Evolutionary conservation across 345 rosid genomes (phyloP), one percentile per base, ranked within the genome.

Genomic region (Pugionium cornutum): DNA sequence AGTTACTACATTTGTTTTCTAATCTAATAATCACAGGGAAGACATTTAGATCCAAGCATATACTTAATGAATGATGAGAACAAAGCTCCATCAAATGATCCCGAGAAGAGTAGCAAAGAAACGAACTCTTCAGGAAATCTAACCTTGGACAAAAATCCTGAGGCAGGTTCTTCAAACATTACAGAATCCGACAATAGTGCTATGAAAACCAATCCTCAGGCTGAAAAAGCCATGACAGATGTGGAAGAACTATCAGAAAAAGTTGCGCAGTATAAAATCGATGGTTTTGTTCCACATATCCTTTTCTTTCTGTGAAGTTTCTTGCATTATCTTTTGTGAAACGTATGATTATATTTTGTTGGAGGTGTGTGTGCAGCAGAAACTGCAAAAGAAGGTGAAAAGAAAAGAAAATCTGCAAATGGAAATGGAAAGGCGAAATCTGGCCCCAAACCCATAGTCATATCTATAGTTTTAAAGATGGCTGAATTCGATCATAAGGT

Each of bases 41-140:
- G 87, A 76, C 98, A 95, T 87, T 78, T 95, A 80, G 98, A 95
- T 67, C 99, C 98, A 66, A 95, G 92, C 81, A 95, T 95, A 53
- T 95, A 95, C 80, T 78, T 95, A 62, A 90, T 89, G 88, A 95
- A 91, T 43, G 98, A 95, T 35, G 98, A 84, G 57, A 81, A 78
- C 60, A 91, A 89, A 83, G 42, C 69, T 49, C 73, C 88, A 54
- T 69, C 79, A 41, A 70, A 70, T 56, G 51, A 75, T 7, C 72
- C 87, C 35, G 84, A 76, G 53, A 82, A 72, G 65, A 67, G 48
- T 50, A 57, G 11, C 18, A 67, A 68, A 56, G 83, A 79, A 65
- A 50, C 67, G 58, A 67, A 67, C 45, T 34, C 68, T 32, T 29
- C 78, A 51, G 71, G 7, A 49, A 70, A 78, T 56, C n/a, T 44